phyloP scores from a whole-genome alignment of 352 stramenopile species.

The Pythium biforme region DNA sequence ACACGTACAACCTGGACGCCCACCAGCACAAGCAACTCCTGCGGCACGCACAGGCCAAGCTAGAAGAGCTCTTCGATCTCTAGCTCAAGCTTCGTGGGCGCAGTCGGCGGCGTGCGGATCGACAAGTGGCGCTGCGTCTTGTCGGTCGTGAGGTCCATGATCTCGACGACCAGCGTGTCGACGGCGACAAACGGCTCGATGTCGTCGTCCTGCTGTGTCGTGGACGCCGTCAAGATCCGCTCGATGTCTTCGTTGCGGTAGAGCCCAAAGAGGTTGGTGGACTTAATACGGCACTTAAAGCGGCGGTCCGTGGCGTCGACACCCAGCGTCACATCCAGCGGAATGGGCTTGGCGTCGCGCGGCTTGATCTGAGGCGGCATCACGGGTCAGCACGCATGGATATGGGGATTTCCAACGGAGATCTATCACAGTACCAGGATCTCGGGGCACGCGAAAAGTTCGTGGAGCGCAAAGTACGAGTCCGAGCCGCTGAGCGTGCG shows the following conservation, averaged over 20 bases:
- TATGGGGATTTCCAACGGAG: too few species aligned
- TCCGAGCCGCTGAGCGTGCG: slow-evolving; percentile 74
- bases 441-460: slow-evolving; percentile 57
- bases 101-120: slow-evolving; percentile 37
- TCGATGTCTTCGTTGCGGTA: slow-evolving; percentile 68
- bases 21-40: slow-evolving; percentile 33
- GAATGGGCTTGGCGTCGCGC: slow-evolving; percentile 35
- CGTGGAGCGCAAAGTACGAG: slow-evolving; percentile 73
- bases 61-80: slow-evolving; percentile 76
- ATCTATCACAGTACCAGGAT: slow-evolving; percentile 63
- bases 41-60: slow-evolving; percentile 28
- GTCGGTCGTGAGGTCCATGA: slow-evolving; percentile 61
- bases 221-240: slow-evolving; percentile 30
- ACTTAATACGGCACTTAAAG: slow-evolving; percentile 76
- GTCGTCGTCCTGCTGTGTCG: slow-evolving; percentile 10
- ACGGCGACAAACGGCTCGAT: slow-evolving; percentile 54
- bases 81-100: slow-evolving; percentile 46
- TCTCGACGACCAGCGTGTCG: slow-evolving; percentile 70
- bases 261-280: slow-evolving; percentile 59
- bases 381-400: too few species aligned
- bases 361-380: slow-evolving; percentile 82
- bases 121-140: slow-evolving; percentile 53
- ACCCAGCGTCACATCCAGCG: slow-evolving; percentile 63
- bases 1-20: slow-evolving; percentile 27
- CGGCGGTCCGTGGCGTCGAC: slow-evolving; percentile 47